Evolutionary conservation across 768 basidiomycete genomes (phyloP).

Genomic region (Fistulinella prunicolor): DNA sequence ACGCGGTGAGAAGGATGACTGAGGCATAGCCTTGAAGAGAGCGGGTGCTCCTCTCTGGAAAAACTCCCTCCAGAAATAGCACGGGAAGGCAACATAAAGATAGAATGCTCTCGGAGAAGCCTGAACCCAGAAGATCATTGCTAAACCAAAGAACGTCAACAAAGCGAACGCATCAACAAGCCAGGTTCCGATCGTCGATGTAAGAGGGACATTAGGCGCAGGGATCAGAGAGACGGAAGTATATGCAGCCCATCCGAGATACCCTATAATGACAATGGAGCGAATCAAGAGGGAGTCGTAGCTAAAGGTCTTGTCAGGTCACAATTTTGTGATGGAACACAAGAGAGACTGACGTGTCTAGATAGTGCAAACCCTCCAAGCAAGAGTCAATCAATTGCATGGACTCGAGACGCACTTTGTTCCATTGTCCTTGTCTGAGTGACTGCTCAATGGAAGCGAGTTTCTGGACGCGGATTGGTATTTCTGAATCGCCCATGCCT

Average conservation of each 20-base stretch:
- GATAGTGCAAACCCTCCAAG: conserved; percentile 66
- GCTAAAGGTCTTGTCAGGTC: conserved; percentile 26
- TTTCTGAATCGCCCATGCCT: conserved; percentile 21
- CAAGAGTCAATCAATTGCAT: conserved; percentile 49
- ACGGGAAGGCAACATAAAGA: conserved; percentile 70
- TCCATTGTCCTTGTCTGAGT: conserved; percentile 44
- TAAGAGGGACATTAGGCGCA: conserved; percentile 26
- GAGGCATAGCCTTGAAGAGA: conserved; percentile 9
- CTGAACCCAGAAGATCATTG: conserved; percentile 57
- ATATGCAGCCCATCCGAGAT: conserved; percentile 76
- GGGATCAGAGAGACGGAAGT: conserved; percentile 56
- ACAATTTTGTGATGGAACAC: neutral
- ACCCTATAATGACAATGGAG: conserved; percentile 65
- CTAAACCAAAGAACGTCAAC: conserved; percentile 36
- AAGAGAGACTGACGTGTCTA: conserved; percentile 53
- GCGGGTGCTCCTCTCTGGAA: conserved; percentile 21
- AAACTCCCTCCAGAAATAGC: conserved; percentile 73
- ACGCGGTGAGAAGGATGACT: conserved; percentile 23
- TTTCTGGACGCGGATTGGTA: conserved; percentile 33
- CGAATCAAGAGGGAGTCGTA: conserved; percentile 77
- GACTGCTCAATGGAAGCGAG: conserved; percentile 44
- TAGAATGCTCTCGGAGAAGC: conserved; percentile 70
- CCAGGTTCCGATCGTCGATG: neutral
- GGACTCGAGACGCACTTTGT: conserved; percentile 48
- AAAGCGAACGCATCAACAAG: conserved; percentile 27